Evolutionary conservation across 257 asterid genomes (phyloP).

Genomic region (Solanum chaucha): DNA sequence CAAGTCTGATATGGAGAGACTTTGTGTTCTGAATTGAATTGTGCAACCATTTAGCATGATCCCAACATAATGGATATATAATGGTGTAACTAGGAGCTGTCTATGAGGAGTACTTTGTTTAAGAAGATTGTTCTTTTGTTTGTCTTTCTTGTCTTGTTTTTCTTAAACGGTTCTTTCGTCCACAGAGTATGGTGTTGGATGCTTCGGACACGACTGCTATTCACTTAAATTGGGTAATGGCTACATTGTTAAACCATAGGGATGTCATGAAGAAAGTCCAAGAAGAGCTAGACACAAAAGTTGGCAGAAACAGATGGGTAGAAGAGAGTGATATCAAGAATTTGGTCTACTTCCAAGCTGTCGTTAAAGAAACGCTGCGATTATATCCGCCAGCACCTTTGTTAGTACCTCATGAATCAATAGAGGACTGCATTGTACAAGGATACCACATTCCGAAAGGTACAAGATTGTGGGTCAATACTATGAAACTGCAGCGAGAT

Average conservation of each 20-base stretch:
- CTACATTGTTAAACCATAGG: background rate
- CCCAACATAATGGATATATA: background rate
- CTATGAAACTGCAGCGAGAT: background rate
- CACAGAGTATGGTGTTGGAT: slow-evolving; percentile 2
- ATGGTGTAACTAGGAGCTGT: background rate
- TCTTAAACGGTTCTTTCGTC: background rate
- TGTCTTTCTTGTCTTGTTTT: background rate
- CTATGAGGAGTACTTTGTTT: background rate
- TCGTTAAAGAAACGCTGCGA: background rate
- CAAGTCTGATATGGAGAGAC: background rate
- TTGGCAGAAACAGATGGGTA: slow-evolving; percentile 4
- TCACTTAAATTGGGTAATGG: background rate
- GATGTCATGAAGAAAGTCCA: background rate
- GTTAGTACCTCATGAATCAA: background rate
- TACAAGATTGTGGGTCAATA: background rate
- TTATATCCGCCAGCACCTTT: slow-evolving; percentile 4
- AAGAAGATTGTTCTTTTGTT: background rate
- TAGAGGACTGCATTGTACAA: background rate
- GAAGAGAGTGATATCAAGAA: background rate
- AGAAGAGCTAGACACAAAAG: slow-evolving; percentile 1
- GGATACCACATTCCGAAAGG: background rate
- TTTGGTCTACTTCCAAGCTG: background rate
- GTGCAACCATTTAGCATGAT: background rate
- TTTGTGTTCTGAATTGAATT: background rate
- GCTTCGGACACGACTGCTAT: background rate